Evolutionary conservation across 2,329 filamentous ascomycete genomes (phyloP), one percentile per base, ranked within the genome.

Genomic region (Penicillium verrucosum): DNA sequence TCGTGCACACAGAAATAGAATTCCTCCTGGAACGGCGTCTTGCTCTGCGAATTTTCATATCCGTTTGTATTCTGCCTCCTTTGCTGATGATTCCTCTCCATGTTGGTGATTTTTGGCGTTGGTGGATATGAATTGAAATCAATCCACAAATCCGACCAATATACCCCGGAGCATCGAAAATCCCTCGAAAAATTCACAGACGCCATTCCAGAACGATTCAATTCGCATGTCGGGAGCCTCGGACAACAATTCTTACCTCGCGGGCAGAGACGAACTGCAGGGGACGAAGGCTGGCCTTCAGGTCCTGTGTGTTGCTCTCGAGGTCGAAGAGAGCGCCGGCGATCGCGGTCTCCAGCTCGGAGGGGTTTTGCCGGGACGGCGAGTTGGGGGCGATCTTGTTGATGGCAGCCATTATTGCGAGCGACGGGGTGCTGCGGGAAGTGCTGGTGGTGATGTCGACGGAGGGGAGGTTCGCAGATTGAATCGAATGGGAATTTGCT

Each of bases 301-400:
- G 90, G 82, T 99, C 94, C 79, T 92, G 85, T 77, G 94, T 96
- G 88, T 97, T 97, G 84, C 88, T 92, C 91, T 99, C 94, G 82
- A 99, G 90, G 77, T 99, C 94, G 85, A 89, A 95, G 69, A 99
- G 90, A 82, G 94, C 94, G 82, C 88, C 89, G 79, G 94, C 94
- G 79, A 99, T 95, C 85, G 83, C 90, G 81, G 85, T 88, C 90
- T 99, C 94, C 73, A 97, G 89, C 89, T 99, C 94, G 70, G 91
- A 96, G 72, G 94, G 94, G 82, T 88, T 95, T 80, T 89, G 86
- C 85, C 91, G 87, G 82, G 93, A 97, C 72, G 93, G 89, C 89
- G 90, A 95, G 88, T 94, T 97, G 79, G 87, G 80, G 78, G 92
- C 92, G 81, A 97, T 97, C 91, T 97, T 97, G 89, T 96, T 96